Percentiles rank a stretch among this genome's conserved stretches.
Conservation (phyloP, 768 basidiomycete genomes). For the Neoboletus subvelutipes region DNA sequence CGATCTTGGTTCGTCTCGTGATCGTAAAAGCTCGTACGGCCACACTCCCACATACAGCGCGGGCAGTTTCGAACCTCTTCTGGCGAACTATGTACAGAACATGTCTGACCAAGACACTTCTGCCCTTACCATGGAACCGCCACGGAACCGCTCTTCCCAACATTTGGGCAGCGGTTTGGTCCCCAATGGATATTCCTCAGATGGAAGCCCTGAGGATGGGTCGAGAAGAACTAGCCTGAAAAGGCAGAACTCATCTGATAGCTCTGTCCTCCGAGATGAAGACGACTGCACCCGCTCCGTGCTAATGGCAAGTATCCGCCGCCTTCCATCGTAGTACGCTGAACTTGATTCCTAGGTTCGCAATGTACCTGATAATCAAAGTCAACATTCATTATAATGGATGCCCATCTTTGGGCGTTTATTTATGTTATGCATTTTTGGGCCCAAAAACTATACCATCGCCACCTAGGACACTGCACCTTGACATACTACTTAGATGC, state of each 20-base stretch:
- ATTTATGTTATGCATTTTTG: constrained; percentile 12
- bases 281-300: constrained; percentile 58
- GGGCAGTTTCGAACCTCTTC: constrained; percentile 61
- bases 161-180: constrained; percentile 1
- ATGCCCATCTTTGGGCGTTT: neutral
- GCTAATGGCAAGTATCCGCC: constrained; percentile 44
- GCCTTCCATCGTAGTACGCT: constrained; percentile 3
- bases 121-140: constrained; percentile 20
- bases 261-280: constrained; percentile 42
- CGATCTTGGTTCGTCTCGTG: constrained; percentile 29
- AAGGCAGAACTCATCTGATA: constrained; percentile 22
- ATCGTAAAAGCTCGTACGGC: constrained; percentile 34
- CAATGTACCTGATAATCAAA: constrained; percentile 49
- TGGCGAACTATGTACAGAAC: constrained; percentile 44
- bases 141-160: constrained; percentile 29
- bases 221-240: constrained; percentile 26
- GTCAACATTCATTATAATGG: constrained; percentile 30
- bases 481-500: constrained; percentile 20
- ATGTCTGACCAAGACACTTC: constrained; percentile 20
- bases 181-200: constrained; percentile 10
- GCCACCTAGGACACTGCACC: constrained; percentile 1
- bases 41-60: constrained; percentile 51
- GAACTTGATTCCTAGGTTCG: constrained; percentile 45
- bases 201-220: constrained; percentile 27
- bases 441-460: constrained; percentile 1